Conservation (phyloP, 192 early-diverging fungal genomes). For the Chytriomyces hyalinus region DNA sequence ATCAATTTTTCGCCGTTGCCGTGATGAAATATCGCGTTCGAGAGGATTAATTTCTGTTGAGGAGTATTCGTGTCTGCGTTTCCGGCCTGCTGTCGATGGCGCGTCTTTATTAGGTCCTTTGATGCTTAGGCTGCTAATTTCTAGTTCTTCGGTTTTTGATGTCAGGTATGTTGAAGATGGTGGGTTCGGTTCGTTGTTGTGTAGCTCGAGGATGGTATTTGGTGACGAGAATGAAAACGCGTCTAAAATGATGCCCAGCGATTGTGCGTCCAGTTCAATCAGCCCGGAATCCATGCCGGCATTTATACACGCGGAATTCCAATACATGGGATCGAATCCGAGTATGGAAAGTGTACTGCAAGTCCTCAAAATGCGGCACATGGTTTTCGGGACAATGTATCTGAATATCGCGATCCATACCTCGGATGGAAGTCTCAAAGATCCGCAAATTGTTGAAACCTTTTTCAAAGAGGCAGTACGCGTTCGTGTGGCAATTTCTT, state of each 20-base stretch:
- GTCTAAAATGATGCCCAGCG: neutral
- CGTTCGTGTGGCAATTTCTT: too few relatives aligned
- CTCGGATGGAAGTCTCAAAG: constrained; percentile 5
- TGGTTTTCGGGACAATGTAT: constrained; percentile 12
- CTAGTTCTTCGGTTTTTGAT: neutral
- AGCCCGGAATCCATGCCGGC: constrained; percentile 15
- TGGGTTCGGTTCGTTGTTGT: neutral
- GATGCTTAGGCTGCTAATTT: neutral
- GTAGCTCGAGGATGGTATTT: neutral
- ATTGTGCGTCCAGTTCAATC: neutral
- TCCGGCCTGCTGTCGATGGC: neutral
- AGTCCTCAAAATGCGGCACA: neutral
- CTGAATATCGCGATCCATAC: constrained; percentile 18
- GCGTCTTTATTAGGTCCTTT: neutral
- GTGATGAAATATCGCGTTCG: neutral
- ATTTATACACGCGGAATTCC: constrained; percentile 12
- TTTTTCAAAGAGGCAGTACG: too few relatives aligned
- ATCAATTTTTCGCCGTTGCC: constrained; percentile 14
- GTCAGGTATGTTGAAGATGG: neutral
- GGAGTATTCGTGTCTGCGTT: neutral
- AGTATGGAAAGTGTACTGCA: constrained; percentile 5
- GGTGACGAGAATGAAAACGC: constrained; percentile 9
- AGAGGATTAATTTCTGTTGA: neutral
- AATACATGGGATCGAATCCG: constrained; percentile 31
- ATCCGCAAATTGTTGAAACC: too few relatives aligned